Conservation (phyloP, 2,329 filamentous ascomycete species). For the Cordyceps tenuipes region DNA sequence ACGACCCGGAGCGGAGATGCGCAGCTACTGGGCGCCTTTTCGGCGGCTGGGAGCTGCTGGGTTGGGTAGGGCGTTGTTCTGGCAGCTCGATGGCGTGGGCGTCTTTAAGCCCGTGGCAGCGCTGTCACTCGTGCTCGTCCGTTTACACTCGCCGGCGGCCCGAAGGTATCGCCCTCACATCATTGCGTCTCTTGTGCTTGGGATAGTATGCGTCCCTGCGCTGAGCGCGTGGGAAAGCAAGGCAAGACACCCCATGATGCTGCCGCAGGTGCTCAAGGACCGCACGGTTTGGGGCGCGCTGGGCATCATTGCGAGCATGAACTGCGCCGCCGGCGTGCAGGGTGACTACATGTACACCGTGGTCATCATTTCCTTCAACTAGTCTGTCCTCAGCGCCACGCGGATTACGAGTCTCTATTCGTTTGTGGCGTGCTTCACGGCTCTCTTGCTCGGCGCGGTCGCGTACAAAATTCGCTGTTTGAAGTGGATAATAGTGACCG, state of each 20-base stretch:
- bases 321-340: constrained; percentile 55
- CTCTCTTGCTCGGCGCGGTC: constrained; percentile 47
- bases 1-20: constrained; percentile 44
- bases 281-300: constrained; percentile 56
- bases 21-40: constrained; percentile 26
- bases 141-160: constrained; percentile 36
- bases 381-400: constrained; percentile 46
- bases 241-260: constrained; percentile 46
- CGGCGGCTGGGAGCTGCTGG: constrained; percentile 23
- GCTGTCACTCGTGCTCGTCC: constrained; percentile 37
- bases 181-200: constrained; percentile 36
- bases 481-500: constrained; percentile 53
- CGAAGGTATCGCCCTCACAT: constrained; percentile 26
- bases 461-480: constrained; percentile 49
- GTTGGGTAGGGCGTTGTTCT: constrained; percentile 28
- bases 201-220: constrained; percentile 38
- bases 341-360: constrained; percentile 57
- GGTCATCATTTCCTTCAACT: constrained; percentile 52
- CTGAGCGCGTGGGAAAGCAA: constrained; percentile 42
- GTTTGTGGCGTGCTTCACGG: constrained; percentile 47
- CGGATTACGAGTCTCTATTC: constrained; percentile 53
- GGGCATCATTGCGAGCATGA: constrained; percentile 47
- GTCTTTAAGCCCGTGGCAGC: constrained; percentile 38
- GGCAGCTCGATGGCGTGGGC: constrained; percentile 37
- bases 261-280: constrained; percentile 53